These are phyloP conservation scores for Acorus calamus DNA, from an alignment of 106 monocot species.

Conservation along the genomic window DNA sequence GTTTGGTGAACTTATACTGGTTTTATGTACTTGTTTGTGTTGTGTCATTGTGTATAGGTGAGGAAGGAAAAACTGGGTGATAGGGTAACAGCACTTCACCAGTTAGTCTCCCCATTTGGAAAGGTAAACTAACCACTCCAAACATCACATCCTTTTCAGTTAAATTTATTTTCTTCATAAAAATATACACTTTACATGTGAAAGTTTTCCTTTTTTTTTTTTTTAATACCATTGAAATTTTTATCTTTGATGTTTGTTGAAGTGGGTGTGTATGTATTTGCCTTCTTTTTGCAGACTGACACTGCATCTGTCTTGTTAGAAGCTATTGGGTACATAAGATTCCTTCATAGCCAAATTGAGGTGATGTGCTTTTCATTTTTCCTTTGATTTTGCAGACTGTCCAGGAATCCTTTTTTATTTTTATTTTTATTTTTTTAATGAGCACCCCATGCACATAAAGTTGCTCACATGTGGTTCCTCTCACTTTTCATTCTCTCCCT, in stretches of 20 bases:
- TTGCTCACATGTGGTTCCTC: background rate
- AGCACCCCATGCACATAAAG: too few relatives aligned
- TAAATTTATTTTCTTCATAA: background rate
- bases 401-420: too few relatives aligned
- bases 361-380: constrained; percentile 12
- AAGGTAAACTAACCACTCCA: constrained; percentile 38
- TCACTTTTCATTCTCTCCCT: constrained; percentile 12
- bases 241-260: constrained; percentile 7
- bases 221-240: too few relatives aligned
- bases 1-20: too few relatives aligned
- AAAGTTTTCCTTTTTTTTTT: too few relatives aligned
- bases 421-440: too few relatives aligned
- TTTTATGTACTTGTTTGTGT: too few relatives aligned
- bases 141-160: constrained; percentile 6
- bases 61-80: constrained; percentile 95
- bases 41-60: constrained; percentile 27
- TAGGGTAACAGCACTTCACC: constrained; percentile 83
- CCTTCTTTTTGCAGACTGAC: constrained; percentile 81
- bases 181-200: too few relatives aligned
- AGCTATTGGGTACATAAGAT: constrained; percentile 95
- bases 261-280: constrained; percentile 20
- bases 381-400: too few relatives aligned
- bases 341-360: constrained; percentile 86
- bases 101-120: constrained; percentile 94
- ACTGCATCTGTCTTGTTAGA: constrained; percentile 88